Base-by-base conservation (phyloP, 352 stramenopile species). In the Phytophthora agathidicida region DNA sequence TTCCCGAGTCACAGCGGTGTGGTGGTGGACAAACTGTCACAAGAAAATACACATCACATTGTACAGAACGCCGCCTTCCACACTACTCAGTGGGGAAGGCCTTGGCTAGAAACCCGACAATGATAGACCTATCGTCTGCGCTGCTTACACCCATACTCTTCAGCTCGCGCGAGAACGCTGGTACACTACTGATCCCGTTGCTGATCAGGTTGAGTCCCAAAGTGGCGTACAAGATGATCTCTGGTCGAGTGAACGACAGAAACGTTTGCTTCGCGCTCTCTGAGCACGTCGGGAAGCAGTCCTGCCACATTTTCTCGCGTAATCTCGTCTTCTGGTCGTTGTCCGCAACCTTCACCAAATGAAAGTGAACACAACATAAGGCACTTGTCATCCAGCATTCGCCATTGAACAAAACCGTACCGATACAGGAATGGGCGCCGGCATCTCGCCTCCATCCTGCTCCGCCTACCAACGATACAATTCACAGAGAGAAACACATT, bases 201-300 rank as follows among this genome's bases (percentile, higher is more conserved):
- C 80, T 87, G 56, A 95, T 91, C 51, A 95, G 77, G 35, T 93
- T 92, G 11, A 95, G 80, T 3, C 86, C 86, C 31, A 95, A 48
- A 24, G 86, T 93, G 31, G 86, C 73, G 65, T 93, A 91, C 20
- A 95, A 43, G n/a, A 95, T 83, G 23, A 92, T 78, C 30, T 83
- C 73, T 24, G 83, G 78, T 45, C 73, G 88, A 17, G 80, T 76
- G 36, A 95, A 91, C 9, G 83, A 82, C 42, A 92, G 75, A 58
- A 78, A 94, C 37, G 85, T 77, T 54, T 92, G 77, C 30, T 80
- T 80, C 22, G 67, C 77, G 61, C 71, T 88, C 38, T 89, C 80
- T 9, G 80, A 88, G 60, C 80, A 91, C 47, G 65, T 94, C 11
- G 84, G 84, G 51, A 94, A 94, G 69, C 82, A 90, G 54, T 92